A percentile compares a stretch with the other conserved stretches of the same genome.
Evolutionary conservation across 2,329 filamentous ascomycete genomes (phyloP).

Genomic region (Hymenoscyphus salicellus): DNA sequence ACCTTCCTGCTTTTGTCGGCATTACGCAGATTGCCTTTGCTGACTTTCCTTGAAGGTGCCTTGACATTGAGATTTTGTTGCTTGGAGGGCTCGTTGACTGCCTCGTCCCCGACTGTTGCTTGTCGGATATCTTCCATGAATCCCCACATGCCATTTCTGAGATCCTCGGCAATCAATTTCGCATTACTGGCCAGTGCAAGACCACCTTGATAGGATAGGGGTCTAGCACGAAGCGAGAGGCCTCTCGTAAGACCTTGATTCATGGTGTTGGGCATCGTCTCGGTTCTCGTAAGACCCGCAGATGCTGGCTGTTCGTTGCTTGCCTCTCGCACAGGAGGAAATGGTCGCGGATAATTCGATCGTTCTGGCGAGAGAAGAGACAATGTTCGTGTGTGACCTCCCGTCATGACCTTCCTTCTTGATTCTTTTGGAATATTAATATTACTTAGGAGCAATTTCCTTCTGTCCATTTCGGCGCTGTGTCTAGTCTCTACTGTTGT

Average conservation of each 20-base stretch:
- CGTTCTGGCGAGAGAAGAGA: slow-evolving; percentile 71
- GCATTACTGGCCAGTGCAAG: slow-evolving; percentile 33
- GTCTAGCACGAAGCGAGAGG: slow-evolving; percentile 28
- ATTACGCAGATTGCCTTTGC: slow-evolving; percentile 34
- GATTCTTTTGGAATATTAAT: slow-evolving; percentile 44
- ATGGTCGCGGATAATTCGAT: slow-evolving; percentile 28
- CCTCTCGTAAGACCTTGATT: slow-evolving; percentile 31
- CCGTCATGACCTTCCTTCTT: slow-evolving; percentile 66
- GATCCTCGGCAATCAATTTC: slow-evolving; percentile 58
- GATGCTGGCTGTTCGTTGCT: slow-evolving; percentile 29
- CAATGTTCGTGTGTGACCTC: slow-evolving; percentile 60
- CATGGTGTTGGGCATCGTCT: slow-evolving; percentile 33
- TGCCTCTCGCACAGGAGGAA: slow-evolving; percentile 37
- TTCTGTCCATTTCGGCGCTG: slow-evolving; percentile 66
- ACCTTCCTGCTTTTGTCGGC: slow-evolving; percentile 22
- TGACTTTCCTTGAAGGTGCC: slow-evolving; percentile 36
- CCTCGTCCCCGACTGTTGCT: slow-evolving; percentile 93
- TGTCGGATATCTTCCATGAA: slow-evolving; percentile 95
- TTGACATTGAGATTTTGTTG: slow-evolving; percentile 34
- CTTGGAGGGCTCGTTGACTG: slow-evolving; percentile 53
- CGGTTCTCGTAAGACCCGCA: slow-evolving; percentile 22
- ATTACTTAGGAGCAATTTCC: slow-evolving; percentile 61
- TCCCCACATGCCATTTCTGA: slow-evolving; percentile 85
- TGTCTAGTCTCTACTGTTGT: slow-evolving; percentile 26
- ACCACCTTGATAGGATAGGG: slow-evolving; percentile 35